Percentiles rank a stretch among this genome's conserved stretches.
phyloP scores from a whole-genome alignment of 1,284 basidiomycete genomes.

The Rhodotorula sp. region DNA sequence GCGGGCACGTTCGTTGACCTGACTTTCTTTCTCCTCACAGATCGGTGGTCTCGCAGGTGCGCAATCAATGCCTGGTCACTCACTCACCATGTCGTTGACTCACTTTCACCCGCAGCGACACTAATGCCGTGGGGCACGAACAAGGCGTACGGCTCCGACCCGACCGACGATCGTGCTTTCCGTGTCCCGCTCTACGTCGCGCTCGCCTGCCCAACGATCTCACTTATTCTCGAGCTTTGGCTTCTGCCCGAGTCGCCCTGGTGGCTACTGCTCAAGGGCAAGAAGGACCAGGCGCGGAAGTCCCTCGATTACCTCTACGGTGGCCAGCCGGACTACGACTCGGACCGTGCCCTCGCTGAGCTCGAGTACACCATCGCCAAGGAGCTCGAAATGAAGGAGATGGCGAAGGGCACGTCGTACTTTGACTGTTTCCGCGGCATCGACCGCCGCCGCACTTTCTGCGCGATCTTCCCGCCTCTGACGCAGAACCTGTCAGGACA shows the following conservation, averaged over 20 bases:
- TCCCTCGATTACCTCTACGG: neutral
- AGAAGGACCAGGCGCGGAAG: neutral
- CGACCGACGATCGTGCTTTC: slow-evolving; percentile 8
- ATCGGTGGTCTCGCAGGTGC: slow-evolving; percentile 20
- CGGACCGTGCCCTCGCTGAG: slow-evolving; percentile 15
- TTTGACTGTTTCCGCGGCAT: slow-evolving; percentile 2
- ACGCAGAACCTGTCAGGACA: slow-evolving; percentile 38
- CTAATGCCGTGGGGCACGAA: slow-evolving; percentile 36
- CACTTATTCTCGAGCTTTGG: slow-evolving; percentile 26
- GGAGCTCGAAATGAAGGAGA: slow-evolving; percentile 25
- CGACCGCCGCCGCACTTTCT: slow-evolving; percentile 8
- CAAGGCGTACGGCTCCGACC: slow-evolving; percentile 12
- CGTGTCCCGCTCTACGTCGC: slow-evolving; percentile 40
- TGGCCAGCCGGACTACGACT: slow-evolving; percentile 15
- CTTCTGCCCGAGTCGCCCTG: slow-evolving; percentile 20
- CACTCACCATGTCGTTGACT: too few relatives aligned
- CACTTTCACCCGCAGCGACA: slow-evolving; percentile 20
- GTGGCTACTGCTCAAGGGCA: slow-evolving; percentile 12
- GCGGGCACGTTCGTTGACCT: neutral
- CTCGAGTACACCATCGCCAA: slow-evolving; percentile 38
- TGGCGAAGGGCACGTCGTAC: slow-evolving; percentile 15
- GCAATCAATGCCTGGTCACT: too few relatives aligned
- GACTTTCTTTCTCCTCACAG: slow-evolving; percentile 2
- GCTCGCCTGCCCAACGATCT: slow-evolving; percentile 34
- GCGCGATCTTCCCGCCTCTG: slow-evolving; percentile 39